Evolutionary conservation across 2,329 filamentous ascomycete species (phyloP).

Genomic region (Phialophora verrucosa): DNA sequence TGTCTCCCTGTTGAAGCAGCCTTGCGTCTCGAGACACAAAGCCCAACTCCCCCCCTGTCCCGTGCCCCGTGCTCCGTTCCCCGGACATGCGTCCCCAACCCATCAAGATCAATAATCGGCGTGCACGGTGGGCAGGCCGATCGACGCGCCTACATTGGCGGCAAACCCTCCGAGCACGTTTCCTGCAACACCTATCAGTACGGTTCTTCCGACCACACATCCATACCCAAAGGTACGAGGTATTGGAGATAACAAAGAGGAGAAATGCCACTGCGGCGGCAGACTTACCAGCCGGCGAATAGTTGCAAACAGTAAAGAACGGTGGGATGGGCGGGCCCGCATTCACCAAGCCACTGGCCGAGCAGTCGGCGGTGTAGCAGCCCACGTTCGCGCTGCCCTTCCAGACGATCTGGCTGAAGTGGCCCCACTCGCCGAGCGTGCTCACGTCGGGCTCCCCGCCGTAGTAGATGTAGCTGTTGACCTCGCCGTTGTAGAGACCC

Average conservation of each 20-base stretch:
- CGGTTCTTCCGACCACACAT: background rate
- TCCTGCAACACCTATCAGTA: constrained; percentile 14
- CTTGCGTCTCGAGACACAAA: background rate
- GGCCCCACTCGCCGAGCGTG: constrained; percentile 70
- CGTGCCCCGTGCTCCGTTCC: background rate
- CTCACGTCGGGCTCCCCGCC: constrained; percentile 62
- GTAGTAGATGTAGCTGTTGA: constrained; percentile 62
- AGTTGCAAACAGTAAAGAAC: constrained; percentile 90
- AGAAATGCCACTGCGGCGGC: background rate
- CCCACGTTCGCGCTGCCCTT: constrained; percentile 64
- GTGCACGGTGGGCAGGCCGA: constrained; percentile 26
- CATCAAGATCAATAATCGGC: constrained; percentile 16
- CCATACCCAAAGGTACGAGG: background rate
- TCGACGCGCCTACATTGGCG: constrained; percentile 24
- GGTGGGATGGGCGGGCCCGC: constrained; percentile 52
- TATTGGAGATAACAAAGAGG: background rate
- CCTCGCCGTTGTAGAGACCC: constrained; percentile 86
- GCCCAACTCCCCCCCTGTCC: background rate
- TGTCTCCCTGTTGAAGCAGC: background rate
- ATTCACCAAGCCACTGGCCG: constrained; percentile 45
- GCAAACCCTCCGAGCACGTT: constrained; percentile 30
- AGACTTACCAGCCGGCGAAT: constrained; percentile 72
- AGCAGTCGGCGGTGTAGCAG: constrained; percentile 48
- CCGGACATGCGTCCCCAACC: background rate
- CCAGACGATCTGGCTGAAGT: constrained; percentile 79